These are phyloP conservation scores for Termitomyces sp. DNA, from an alignment of 768 basidiomycete species.

Conservation along the genomic window DNA sequence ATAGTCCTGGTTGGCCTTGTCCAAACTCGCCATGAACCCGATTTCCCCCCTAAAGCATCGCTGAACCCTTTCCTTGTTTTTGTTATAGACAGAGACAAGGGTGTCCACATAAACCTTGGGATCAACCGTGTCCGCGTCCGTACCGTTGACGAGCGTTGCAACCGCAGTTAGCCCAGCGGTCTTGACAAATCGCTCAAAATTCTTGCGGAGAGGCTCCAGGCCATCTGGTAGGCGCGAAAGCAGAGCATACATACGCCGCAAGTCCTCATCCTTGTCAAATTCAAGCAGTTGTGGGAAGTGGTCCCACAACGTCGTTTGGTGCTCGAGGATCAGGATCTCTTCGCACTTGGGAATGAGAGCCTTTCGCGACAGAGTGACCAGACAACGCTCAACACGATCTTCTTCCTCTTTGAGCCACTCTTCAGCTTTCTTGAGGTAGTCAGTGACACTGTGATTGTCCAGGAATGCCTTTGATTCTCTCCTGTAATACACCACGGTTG, in stretches of 20 bases:
- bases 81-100: constrained; percentile 83
- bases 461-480: constrained; percentile 90
- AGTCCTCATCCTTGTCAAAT: constrained; percentile 90
- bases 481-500: constrained; percentile 89
- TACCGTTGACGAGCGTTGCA: constrained; percentile 57
- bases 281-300: constrained; percentile 88
- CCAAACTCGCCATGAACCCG: constrained; percentile 89
- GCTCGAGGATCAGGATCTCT: constrained; percentile 84
- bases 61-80: constrained; percentile 84
- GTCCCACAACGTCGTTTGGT: constrained; percentile 83
- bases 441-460: constrained; percentile 81
- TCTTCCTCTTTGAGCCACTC: constrained; percentile 91
- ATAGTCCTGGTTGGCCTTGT: constrained; percentile 93
- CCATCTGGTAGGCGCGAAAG: constrained; percentile 87
- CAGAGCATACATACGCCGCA: constrained; percentile 93
- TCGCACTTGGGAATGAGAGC: constrained; percentile 81
- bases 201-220: constrained; percentile 83
- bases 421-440: constrained; percentile 94
- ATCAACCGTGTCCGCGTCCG: constrained; percentile 60
- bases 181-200: constrained; percentile 96
- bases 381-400: constrained; percentile 89
- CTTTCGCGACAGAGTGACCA: constrained; percentile 86
- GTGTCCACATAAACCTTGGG: constrained; percentile 95
- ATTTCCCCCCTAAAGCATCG: constrained; percentile 89
- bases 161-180: constrained; percentile 80